phyloP scores from a whole-genome alignment of 78 protist genomes.

The Isochrysis galbana region DNA sequence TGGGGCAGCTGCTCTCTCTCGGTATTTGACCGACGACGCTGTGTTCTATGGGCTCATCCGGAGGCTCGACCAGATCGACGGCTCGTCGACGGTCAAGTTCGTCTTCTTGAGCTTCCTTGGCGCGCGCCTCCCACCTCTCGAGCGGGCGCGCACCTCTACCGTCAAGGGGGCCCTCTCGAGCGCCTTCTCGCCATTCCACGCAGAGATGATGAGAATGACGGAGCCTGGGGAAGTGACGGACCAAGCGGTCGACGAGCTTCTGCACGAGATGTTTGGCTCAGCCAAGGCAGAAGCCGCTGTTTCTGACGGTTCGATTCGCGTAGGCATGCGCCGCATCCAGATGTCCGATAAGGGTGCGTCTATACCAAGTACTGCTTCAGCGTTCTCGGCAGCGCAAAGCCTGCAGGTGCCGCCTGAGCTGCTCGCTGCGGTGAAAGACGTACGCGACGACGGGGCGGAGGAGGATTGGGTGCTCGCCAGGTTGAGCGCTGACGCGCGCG shows the following conservation, averaged over 20 bases:
- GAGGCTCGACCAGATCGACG: neutral
- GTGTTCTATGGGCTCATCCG: neutral
- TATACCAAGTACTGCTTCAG: no score
- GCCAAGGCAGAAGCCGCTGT: no score
- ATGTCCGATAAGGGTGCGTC: no score
- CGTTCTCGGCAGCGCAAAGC: no score
- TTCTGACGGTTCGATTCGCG: no score
- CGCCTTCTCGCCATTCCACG: neutral
- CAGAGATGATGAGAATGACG: neutral
- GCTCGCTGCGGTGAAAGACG: neutral
- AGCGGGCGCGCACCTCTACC: neutral
- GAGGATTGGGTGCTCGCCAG: neutral
- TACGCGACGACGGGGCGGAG: neutral
- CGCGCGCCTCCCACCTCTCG: neutral
- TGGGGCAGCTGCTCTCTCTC: neutral
- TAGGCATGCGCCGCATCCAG: no score
- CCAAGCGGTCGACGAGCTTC: neutral
- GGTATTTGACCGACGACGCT: neutral
- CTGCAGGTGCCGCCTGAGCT: no score
- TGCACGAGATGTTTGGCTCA: neutral
- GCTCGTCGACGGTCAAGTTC: neutral
- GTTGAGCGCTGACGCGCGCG: neutral
- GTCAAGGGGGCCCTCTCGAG: neutral
- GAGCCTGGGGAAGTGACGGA: neutral
- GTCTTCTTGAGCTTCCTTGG: neutral